Evolutionary conservation across 768 basidiomycete species (phyloP), one percentile per base, ranked within the genome.

Genomic region (Tylopilus sp.): DNA sequence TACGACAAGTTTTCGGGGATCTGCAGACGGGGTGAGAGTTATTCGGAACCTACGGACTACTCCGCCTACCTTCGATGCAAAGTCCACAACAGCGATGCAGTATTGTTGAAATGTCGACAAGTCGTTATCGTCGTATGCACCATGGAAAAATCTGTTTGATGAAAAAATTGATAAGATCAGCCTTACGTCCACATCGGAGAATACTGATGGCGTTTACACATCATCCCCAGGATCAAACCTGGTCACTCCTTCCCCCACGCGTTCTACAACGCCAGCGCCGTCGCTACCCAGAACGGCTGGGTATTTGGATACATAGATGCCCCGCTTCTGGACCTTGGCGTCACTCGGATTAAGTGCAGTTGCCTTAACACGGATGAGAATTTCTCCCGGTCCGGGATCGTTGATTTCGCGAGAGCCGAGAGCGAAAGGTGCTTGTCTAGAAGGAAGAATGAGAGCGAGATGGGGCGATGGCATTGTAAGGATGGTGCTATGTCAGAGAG

Each of bases 271-370:
- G 5, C 82, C 82, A 36, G 81, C 76, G 30, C 71, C 68, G 46
- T 83, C 81, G 9, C 61, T 67, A 1, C 82, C 82, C 0, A 77
- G 51, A 2, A 82, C 64, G 5, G 72, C 72, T 12, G 78, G 81
- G 53, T 66, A 81, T 17, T 69, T 56, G 21, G 71, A 67, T 36
- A 75, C 60, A 48, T 71, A 71, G 23, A 69, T 56, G 2, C 70
- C 72, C 43, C 67, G 67, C 44, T 64, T 71, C 50, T 76, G 77
- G 23, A 79, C 69, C 59, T 78, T 79, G 64, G 77, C 78, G 52
- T 83, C 81, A 13, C 73, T 70, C 2, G 81, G 81, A 53, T 82
- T 81, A 43, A 81, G 63, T 3, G 76, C 73, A 0, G 77, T 71
- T 5, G 80, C 69, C 39, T 71, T 65, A 47, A 80, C 61, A 60